phyloP scores from a whole-genome alignment of 2,329 filamentous ascomycete species.

The Cladophialophora immunda region DNA sequence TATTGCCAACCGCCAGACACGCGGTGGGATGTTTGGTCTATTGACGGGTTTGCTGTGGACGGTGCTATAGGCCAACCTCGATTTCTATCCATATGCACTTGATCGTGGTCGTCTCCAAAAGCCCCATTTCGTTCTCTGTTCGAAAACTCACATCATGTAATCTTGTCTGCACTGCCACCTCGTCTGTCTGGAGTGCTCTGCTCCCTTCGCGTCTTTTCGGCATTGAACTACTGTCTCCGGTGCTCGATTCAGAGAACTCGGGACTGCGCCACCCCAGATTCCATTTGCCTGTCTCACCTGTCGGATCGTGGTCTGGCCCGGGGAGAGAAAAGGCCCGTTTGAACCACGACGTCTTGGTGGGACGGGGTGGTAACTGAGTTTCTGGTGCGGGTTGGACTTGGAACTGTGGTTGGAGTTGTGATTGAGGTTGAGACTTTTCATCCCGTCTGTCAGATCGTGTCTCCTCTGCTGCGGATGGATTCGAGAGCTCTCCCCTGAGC shows the following conservation, averaged over 20 bases:
- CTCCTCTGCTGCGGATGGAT: neutral
- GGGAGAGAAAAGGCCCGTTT: slow-evolving; percentile 31
- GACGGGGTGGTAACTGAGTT: slow-evolving; percentile 22
- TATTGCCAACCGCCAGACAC: neutral
- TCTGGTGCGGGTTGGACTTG: slow-evolving; percentile 13
- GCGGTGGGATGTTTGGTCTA: neutral
- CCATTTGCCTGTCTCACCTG: slow-evolving; percentile 40
- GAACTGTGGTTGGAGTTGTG: neutral
- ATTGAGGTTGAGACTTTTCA: slow-evolving; percentile 5
- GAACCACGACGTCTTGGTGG: slow-evolving; percentile 32
- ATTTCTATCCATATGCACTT: slow-evolving; percentile 47
- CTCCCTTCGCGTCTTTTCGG: neutral
- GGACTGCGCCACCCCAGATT: slow-evolving; percentile 45
- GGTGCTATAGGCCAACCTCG: slow-evolving; percentile 42
- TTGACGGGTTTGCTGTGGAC: neutral
- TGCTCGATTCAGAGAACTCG: slow-evolving; percentile 1
- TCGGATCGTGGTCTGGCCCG: slow-evolving; percentile 37
- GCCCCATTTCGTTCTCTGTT: slow-evolving; percentile 54
- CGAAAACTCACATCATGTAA: slow-evolving; percentile 53
- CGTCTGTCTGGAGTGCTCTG: slow-evolving; percentile 36
- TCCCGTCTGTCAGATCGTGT: neutral
- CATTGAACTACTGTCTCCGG: slow-evolving; percentile 3
- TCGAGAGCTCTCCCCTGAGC: slow-evolving; percentile 24
- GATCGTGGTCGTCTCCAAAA: slow-evolving; percentile 53
- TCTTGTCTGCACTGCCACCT: slow-evolving; percentile 46